phyloP scores from a whole-genome alignment of 1,284 basidiomycete genomes.

The Apiotrichum montevideense region DNA sequence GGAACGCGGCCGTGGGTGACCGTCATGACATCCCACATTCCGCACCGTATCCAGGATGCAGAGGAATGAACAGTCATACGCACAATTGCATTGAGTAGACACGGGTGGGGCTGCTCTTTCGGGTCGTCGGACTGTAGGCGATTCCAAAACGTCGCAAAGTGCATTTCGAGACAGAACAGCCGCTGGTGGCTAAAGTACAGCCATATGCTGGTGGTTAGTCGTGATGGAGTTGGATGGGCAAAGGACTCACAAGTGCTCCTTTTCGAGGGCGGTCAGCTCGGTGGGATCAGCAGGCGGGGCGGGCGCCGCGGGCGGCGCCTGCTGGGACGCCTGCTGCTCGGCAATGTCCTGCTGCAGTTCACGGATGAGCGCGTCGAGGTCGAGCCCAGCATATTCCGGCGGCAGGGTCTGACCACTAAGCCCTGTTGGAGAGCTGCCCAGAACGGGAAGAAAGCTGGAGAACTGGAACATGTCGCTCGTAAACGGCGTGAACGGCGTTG shows the following conservation, averaged over 20 bases:
- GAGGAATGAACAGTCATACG: not conserved
- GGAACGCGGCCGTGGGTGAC: too few species aligned
- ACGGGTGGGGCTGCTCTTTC: slow-evolving; percentile 15
- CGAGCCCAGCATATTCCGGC: slow-evolving; percentile 1
- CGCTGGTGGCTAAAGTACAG: not conserved
- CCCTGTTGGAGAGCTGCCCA: not conserved
- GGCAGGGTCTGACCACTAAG: not conserved
- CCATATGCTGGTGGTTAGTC: slow-evolving; percentile 10
- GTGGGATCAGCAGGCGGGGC: not conserved
- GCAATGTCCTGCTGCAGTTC: not conserved
- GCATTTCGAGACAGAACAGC: slow-evolving; percentile 20
- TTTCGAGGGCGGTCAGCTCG: not conserved
- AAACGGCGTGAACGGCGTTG: not conserved
- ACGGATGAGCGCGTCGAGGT: slow-evolving; percentile 8
- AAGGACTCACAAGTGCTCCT: slow-evolving; percentile 15
- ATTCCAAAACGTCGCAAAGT: slow-evolving; percentile 18
- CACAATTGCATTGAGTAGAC: slow-evolving; percentile 22
- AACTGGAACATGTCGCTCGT: not conserved
- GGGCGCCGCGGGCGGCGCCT: not conserved
- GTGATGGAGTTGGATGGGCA: slow-evolving; percentile 10
- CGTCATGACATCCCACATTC: too few species aligned
- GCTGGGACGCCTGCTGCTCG: slow-evolving; percentile 1
- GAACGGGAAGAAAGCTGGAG: not conserved
- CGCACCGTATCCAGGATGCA: too few species aligned
- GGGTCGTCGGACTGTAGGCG: slow-evolving; percentile 11